A percentile compares a stretch with the other conserved stretches of the same genome.
These are phyloP conservation scores for Aspergillus aculeatus DNA, from an alignment of 2,329 filamentous ascomycete genomes.

Conservation along the genomic window DNA sequence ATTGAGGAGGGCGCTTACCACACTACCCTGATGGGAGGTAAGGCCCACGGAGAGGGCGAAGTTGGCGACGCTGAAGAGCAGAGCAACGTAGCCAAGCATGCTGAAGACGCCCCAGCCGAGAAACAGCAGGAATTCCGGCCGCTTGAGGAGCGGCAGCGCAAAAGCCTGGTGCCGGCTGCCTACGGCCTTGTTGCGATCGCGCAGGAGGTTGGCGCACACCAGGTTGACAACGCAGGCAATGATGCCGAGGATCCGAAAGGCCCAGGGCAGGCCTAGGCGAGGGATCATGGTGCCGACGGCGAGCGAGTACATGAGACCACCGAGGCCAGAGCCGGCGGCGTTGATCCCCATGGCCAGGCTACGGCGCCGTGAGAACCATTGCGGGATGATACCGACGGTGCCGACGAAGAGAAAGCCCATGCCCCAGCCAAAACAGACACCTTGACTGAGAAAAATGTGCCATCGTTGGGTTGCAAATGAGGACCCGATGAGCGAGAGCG, in stretches of 20 bases:
- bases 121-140: slow-evolving; percentile 58
- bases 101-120: slow-evolving; percentile 60
- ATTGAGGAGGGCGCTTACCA: slow-evolving; percentile 63
- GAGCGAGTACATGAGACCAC: slow-evolving; percentile 60
- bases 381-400: slow-evolving; percentile 55
- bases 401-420: slow-evolving; percentile 64
- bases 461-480: slow-evolving; percentile 58
- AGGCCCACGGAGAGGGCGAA: slow-evolving; percentile 62
- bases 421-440: slow-evolving; percentile 61
- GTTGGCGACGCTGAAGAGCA: slow-evolving; percentile 64
- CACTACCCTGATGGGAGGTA: slow-evolving; percentile 57
- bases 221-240: slow-evolving; percentile 54
- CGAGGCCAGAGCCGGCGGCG: slow-evolving; percentile 59
- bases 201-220: slow-evolving; percentile 53
- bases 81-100: slow-evolving; percentile 64
- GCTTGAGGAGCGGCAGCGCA: slow-evolving; percentile 53
- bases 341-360: slow-evolving; percentile 61
- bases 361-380: slow-evolving; percentile 61
- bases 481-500: slow-evolving; percentile 55
- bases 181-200: slow-evolving; percentile 59
- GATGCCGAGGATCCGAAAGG: slow-evolving; percentile 61
- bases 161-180: slow-evolving; percentile 54
- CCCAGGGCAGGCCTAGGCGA: slow-evolving; percentile 57
- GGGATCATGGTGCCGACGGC: slow-evolving; percentile 59
- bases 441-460: slow-evolving; percentile 62